Percentiles rank a stretch among this genome's conserved stretches.
Evolutionary conservation across 805 yeast species (phyloP).

Genomic region (Zygoascus ofunaensis): DNA sequence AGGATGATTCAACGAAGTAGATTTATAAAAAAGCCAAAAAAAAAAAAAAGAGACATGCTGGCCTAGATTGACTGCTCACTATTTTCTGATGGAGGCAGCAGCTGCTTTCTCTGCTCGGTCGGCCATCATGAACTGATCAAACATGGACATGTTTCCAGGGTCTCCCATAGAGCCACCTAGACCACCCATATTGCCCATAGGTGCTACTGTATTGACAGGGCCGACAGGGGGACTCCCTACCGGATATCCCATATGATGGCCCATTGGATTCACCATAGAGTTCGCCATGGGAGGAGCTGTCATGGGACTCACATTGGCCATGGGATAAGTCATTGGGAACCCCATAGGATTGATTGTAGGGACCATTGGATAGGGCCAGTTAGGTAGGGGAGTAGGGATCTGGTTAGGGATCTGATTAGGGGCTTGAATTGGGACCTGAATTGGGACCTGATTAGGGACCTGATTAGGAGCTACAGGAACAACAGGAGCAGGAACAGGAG

Average conservation of each 20-base stretch:
- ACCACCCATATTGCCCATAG: too few relatives aligned
- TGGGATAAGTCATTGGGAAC: conserved; percentile 9
- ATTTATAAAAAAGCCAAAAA: too few relatives aligned
- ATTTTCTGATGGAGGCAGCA: too few relatives aligned
- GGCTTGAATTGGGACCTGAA: neutral
- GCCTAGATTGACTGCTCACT: too few relatives aligned
- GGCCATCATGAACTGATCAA: conserved; percentile 19
- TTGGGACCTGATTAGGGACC: neutral
- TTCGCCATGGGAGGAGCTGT: neutral
- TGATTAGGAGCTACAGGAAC: too few relatives aligned
- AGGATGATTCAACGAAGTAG: too few relatives aligned
- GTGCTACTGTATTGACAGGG: too few relatives aligned
- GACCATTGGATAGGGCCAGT: neutral
- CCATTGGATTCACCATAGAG: neutral
- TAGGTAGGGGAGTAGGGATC: neutral
- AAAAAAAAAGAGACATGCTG: too few relatives aligned
- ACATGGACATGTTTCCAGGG: conserved; percentile 9
- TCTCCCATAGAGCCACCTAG: too few relatives aligned
- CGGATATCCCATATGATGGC: neutral
- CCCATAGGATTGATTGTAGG: too few relatives aligned
- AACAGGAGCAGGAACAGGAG: neutral
- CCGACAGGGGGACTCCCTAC: conserved; percentile 1
- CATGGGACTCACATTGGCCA: neutral
- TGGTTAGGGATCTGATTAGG: too few relatives aligned
- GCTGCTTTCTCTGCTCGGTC: conserved; percentile 14